phyloP scores from a whole-genome alignment of 75 land plant species.

The Cupressus sempervirens region DNA sequence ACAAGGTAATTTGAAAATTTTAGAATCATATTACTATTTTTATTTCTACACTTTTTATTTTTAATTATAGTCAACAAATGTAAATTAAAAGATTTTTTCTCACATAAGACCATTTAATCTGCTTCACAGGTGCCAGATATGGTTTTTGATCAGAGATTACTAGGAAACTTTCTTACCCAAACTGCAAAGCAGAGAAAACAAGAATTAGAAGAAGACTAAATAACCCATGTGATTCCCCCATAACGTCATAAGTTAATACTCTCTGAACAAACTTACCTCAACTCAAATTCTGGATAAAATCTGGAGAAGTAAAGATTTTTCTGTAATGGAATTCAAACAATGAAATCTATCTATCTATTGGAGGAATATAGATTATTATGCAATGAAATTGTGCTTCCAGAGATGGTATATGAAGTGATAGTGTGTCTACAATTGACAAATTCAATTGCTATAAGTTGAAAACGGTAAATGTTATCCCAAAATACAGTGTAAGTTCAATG shows the following conservation, averaged over 20 bases:
- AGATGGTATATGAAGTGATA: not conserved
- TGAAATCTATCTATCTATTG: not conserved
- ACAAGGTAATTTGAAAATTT: constrained; percentile 54
- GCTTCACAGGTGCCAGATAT: constrained; percentile 73
- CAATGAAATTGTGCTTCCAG: not conserved
- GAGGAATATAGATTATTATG: not conserved
- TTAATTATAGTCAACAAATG: not conserved
- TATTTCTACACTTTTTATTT: not conserved
- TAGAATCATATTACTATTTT: not conserved
- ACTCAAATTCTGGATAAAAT: not conserved
- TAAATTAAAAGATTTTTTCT: not conserved
- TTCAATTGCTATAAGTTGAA: not conserved
- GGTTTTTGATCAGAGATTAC: constrained; percentile 85
- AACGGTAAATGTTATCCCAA: not conserved
- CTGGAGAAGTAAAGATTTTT: not conserved
- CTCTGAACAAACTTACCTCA: too few species aligned
- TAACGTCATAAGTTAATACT: too few species aligned
- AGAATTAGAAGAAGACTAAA: not conserved
- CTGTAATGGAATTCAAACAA: not conserved
- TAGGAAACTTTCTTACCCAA: constrained; percentile 52
- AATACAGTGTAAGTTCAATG: not conserved
- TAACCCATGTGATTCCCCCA: not conserved
- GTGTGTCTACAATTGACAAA: not conserved
- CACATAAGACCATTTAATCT: not conserved
- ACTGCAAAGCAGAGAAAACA: not conserved